Percentiles rank a stretch among this genome's conserved stretches.
phyloP scores from a whole-genome alignment of 768 basidiomycete species.

The Tylopilus vinaceipallidus region DNA sequence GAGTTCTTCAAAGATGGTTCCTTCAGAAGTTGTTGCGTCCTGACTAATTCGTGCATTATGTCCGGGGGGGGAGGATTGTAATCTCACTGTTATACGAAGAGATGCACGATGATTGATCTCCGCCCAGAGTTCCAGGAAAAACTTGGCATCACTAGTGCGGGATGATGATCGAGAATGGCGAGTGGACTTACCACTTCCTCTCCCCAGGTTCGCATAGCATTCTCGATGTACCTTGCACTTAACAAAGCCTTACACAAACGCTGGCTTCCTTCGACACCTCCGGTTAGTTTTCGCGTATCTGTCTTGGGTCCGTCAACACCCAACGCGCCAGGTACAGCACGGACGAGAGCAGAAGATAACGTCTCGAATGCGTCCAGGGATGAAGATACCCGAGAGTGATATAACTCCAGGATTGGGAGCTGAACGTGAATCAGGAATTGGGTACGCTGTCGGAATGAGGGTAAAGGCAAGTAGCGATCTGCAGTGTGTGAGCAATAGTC shows the following conservation, averaged over 20 bases:
- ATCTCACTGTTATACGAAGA: conserved; percentile 54
- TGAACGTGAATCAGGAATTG: conserved; percentile 86
- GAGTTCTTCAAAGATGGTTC: conserved; percentile 79
- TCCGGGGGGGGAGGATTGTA: conserved; percentile 50
- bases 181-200: conserved; percentile 76
- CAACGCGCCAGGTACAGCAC: conserved; percentile 90
- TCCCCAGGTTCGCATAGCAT: conserved; percentile 76
- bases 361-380: conserved; percentile 95
- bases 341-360: conserved; percentile 81
- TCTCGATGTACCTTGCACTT: conserved; percentile 72
- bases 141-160: conserved; percentile 44
- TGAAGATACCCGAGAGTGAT: conserved; percentile 72
- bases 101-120: conserved; percentile 65
- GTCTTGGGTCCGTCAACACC: conserved; percentile 43
- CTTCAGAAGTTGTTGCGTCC: conserved; percentile 41
- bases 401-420: conserved; percentile 77
- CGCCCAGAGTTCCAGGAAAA: conserved; percentile 88
- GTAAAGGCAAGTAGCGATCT: conserved; percentile 93
- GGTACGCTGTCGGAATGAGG: conserved; percentile 69
- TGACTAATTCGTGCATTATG: conserved; percentile 21
- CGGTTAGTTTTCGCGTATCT: conserved; percentile 67
- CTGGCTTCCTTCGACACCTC: conserved; percentile 80
- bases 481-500: background rate
- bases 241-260: conserved; percentile 83
- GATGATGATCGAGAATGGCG: background rate